Percentiles rank a stretch among this genome's conserved stretches.
These are phyloP conservation scores for Sisymbrium irio DNA, from an alignment of 345 rosid species.

Conservation along the genomic window DNA sequence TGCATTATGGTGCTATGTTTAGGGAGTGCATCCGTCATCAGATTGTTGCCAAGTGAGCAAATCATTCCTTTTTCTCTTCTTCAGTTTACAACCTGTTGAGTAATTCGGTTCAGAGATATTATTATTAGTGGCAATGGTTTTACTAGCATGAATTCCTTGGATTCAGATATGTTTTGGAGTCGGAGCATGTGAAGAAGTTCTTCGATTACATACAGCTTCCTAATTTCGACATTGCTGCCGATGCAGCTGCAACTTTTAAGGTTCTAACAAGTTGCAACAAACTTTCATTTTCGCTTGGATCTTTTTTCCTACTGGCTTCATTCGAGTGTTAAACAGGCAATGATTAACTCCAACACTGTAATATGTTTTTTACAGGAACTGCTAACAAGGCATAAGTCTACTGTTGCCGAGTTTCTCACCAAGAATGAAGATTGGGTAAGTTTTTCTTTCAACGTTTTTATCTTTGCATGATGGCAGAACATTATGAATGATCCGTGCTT, in stretches of 20 bases:
- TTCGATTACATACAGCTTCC: slow-evolving; percentile 92
- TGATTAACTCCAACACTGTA: slow-evolving; percentile 19
- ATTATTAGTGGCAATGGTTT: not conserved
- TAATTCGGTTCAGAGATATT: not conserved
- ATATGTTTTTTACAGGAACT: slow-evolving; percentile 61
- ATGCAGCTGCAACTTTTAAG: slow-evolving; percentile 99
- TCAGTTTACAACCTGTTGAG: not conserved
- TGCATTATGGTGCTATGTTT: slow-evolving; percentile 96
- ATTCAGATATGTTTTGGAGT: slow-evolving; percentile 88
- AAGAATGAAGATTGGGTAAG: slow-evolving; percentile 94
- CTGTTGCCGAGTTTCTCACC: slow-evolving; percentile 91
- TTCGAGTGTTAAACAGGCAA: not conserved
- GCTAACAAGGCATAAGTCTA: slow-evolving; percentile 96
- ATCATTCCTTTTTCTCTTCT: not conserved
- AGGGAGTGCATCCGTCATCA: slow-evolving; percentile 99
- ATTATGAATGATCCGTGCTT: not conserved
- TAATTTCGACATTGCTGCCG: slow-evolving; percentile 94
- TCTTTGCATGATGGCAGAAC: not conserved
- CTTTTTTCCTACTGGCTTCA: not conserved
- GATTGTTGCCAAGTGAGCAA: slow-evolving; percentile 77
- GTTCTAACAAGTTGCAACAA: slow-evolving; percentile 31
- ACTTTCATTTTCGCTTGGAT: not conserved
- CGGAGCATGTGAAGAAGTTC: slow-evolving; percentile 80
- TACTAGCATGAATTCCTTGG: not conserved
- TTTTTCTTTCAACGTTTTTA: not conserved